Base-by-base conservation (phyloP, 495 filamentous ascomycete genomes). In the Thozetella sp. region DNA sequence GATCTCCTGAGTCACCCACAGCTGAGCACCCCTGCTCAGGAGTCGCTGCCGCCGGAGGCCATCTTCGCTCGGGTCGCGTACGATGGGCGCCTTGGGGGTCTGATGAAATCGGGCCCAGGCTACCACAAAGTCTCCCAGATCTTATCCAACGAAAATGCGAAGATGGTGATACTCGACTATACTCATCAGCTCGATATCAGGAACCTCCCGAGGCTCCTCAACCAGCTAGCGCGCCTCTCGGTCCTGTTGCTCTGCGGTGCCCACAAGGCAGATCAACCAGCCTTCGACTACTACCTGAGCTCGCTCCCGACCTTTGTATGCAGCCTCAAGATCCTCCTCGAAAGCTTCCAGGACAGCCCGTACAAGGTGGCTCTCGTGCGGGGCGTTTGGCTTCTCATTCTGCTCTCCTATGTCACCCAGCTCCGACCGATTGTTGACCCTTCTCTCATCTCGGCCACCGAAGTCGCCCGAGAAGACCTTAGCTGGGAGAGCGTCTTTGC, bases 361-460 rank as follows among this genome's bases (percentile, higher is more conserved):
- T 58, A 72, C 51, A 60, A 51, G 22, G 23, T 62, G 1, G 19
- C 59, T 13, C 43, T 73, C 15, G 43, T 65, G 22, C 55, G 68
- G 4, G 70, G 68, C 4, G 62, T 73, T 1, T 71, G 66, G 66
- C 61, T 73, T 11, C 53, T 71, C n/a, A 56, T 69, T 4, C 1
- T 73, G 0, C 57, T 73, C 15, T 19, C 55, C 4, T 73, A 73
- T 51, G 45, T 73, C 25, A 71, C 70, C 1, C 70, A 73, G 63
- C 64, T 73, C 20, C 26, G 70, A 37, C 70, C 70, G 0, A 61
- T 66, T 19, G 25, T 69, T 11, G 65, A 73, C 26, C 22, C 23
- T n/a, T 43, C 25, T 9, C 61, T 71, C 11, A 23, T 73, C 30
- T 37, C 43, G 2, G 51, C 54, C 6, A 53, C n/a, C 2, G 57